A percentile compares a stretch with the other conserved stretches of the same genome.
phyloP scores from a whole-genome alignment of 2,329 filamentous ascomycete genomes.

The Didymella sp. region DNA sequence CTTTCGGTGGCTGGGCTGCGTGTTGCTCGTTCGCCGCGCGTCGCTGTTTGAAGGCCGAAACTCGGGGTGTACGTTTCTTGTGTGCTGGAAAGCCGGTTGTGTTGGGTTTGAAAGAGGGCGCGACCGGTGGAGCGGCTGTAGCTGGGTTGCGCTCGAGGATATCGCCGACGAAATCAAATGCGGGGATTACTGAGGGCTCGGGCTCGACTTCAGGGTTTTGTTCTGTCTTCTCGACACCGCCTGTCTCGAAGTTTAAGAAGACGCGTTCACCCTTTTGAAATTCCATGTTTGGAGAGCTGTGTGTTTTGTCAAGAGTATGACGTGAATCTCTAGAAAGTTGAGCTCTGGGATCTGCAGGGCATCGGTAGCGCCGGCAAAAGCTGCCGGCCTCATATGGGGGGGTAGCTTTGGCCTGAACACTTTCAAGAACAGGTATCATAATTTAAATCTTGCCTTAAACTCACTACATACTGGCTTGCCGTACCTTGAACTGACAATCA shows the following conservation, averaged over 20 bases:
- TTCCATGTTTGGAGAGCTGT: conserved; percentile 40
- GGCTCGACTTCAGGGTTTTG: conserved; percentile 19
- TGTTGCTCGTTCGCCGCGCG: conserved; percentile 50
- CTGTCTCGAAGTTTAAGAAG: conserved; percentile 64
- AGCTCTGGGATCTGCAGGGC: conserved; percentile 14
- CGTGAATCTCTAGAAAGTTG: conserved; percentile 6
- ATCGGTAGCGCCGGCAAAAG: conserved; percentile 18
- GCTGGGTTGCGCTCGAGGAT: conserved; percentile 76
- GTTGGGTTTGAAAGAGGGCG: conserved; percentile 64
- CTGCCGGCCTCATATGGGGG: not conserved
- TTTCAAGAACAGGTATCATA: not conserved
- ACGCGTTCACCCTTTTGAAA: conserved; percentile 67
- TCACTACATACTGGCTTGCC: not conserved
- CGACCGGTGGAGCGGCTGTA: conserved; percentile 67
- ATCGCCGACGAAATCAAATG: conserved; percentile 70
- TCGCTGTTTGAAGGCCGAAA: conserved; percentile 82
- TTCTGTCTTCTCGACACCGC: conserved; percentile 54
- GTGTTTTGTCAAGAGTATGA: not conserved
- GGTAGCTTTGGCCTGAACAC: not conserved
- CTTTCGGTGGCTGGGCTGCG: conserved; percentile 16
- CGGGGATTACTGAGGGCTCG: conserved; percentile 27
- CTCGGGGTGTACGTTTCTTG: conserved; percentile 71
- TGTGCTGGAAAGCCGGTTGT: conserved; percentile 85
- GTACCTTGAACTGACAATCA: not conserved
- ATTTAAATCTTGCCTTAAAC: not conserved